Percentiles rank a stretch among this genome's conserved stretches.
These are phyloP conservation scores for Volvox reticuliferus DNA, from an alignment of 139 green algal species.

Conservation along the genomic window DNA sequence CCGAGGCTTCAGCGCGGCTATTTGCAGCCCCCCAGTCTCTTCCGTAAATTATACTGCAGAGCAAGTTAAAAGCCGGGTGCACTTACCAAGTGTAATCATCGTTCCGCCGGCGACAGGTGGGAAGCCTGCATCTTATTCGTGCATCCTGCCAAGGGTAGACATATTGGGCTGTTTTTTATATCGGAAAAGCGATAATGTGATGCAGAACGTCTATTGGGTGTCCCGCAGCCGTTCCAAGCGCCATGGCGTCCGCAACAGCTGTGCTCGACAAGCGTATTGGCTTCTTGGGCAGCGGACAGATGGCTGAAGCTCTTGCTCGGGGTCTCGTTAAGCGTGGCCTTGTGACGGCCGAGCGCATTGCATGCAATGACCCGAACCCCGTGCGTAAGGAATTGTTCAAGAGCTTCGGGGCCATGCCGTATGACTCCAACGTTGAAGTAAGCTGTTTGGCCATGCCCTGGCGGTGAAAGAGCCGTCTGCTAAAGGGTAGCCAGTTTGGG, in stretches of 20 bases:
- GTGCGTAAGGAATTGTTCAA: conserved; percentile 84
- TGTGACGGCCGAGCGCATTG: conserved; percentile 66
- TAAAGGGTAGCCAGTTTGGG: too few relatives aligned
- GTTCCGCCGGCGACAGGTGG: neutral
- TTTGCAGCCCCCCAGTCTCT: conserved; percentile 14
- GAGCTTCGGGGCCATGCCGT: conserved; percentile 66
- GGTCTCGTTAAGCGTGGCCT: conserved; percentile 86
- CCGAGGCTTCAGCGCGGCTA: neutral
- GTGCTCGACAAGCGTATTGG: conserved; percentile 73
- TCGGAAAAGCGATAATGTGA: neutral
- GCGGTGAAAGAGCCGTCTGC: too few relatives aligned
- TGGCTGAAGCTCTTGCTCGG: conserved; percentile 93
- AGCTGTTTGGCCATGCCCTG: neutral
- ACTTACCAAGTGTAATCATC: neutral
- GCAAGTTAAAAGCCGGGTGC: neutral
- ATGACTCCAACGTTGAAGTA: conserved; percentile 76
- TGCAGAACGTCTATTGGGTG: neutral
- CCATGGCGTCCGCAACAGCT: neutral
- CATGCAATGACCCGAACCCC: conserved; percentile 73
- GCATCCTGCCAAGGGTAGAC: neutral
- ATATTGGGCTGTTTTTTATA: neutral
- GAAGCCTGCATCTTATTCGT: neutral
- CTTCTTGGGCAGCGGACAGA: conserved; percentile 82
- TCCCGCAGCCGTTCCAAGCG: neutral
- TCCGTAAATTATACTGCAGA: conserved; percentile 7